Evolutionary conservation across 371 early-diverging fungal genomes (phyloP).

Genomic region (Mucor racemosus): DNA sequence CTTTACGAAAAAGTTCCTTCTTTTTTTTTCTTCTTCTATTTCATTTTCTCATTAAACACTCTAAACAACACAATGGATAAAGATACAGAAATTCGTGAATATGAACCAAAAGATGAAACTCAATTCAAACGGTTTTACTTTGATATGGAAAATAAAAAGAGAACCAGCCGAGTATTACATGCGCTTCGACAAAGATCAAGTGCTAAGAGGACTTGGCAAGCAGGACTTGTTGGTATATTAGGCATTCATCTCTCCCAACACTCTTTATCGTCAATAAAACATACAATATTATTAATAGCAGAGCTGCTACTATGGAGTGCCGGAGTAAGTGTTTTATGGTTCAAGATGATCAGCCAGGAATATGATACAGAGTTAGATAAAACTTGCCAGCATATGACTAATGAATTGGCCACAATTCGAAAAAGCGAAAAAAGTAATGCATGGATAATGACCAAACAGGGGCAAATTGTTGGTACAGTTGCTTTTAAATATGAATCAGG

Average conservation of each 20-base stretch:
- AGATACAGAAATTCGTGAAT: constrained; percentile 20
- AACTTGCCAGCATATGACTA: constrained; percentile 4
- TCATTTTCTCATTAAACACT: too few relatives aligned
- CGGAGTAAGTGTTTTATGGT: constrained; percentile 40
- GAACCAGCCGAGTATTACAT: constrained; percentile 11
- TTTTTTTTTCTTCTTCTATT: neutral
- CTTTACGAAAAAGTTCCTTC: neutral
- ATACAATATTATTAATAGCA: constrained; percentile 9
- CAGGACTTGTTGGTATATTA: constrained; percentile 39
- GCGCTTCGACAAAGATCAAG: constrained; percentile 6
- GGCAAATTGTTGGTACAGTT: constrained; percentile 33
- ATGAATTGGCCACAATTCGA: constrained; percentile 4
- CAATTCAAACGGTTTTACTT: constrained; percentile 21
- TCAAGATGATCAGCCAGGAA: constrained; percentile 23
- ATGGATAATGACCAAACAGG: constrained; percentile 42
- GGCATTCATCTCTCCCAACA: constrained; percentile 27
- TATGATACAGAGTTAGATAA: constrained; percentile 12
- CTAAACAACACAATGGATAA: neutral
- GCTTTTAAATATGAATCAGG: constrained; percentile 31
- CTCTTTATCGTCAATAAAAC: neutral
- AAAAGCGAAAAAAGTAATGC: constrained; percentile 33
- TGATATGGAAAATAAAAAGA: constrained; percentile 11
- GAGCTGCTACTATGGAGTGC: constrained; percentile 41
- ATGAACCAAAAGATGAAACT: constrained; percentile 14
- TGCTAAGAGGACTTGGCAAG: constrained; percentile 40